Evolutionary conservation across 257 asterid genomes (phyloP).

Genomic region (Anisodus tanguticus): DNA sequence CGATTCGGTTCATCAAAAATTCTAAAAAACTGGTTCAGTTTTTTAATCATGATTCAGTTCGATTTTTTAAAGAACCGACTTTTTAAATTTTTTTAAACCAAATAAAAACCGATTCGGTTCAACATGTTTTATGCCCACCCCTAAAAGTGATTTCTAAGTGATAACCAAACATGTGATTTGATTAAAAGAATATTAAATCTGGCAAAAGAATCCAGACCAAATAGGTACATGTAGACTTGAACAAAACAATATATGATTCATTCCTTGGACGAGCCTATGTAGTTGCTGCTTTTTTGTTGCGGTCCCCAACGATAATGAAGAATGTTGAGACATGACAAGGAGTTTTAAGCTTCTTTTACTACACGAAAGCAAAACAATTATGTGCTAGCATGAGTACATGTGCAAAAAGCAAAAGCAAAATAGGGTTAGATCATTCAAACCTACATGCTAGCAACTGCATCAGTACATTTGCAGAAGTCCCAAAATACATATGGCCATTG

Average conservation of each 20-base stretch:
- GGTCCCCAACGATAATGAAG: neutral
- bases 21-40: no score
- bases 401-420: neutral
- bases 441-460: constrained; percentile 16
- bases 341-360: neutral
- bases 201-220: no score
- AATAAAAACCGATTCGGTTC: no score
- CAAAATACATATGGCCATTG: neutral
- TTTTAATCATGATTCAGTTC: no score
- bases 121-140: neutral
- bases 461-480: neutral
- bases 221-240: no score
- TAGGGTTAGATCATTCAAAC: neutral
- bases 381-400: neutral
- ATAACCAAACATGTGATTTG: neutral
- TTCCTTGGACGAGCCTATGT: no score
- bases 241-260: no score
- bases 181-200: neutral
- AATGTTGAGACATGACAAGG: neutral
- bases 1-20: no score
- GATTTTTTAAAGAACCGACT: no score
- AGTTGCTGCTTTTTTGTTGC: no score
- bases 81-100: no score
- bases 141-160: neutral
- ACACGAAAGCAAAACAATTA: neutral